Conservation (phyloP, 352 stramenopile genomes). For the Phytopythium montanum region DNA sequence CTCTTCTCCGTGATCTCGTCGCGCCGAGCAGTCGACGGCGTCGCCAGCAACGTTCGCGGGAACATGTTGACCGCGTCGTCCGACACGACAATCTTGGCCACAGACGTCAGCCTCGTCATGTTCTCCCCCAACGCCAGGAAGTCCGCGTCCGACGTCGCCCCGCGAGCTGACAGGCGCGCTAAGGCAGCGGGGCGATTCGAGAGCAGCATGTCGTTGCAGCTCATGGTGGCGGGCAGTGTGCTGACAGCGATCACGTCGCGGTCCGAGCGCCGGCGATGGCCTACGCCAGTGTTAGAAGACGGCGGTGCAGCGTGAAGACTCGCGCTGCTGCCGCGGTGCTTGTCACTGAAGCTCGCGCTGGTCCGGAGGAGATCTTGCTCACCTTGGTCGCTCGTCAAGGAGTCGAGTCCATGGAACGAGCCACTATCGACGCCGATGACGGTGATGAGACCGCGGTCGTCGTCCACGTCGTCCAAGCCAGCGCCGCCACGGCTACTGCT, state of each 20-base stretch:
- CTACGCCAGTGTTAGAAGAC: conserved; percentile 25
- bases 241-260: conserved; percentile 10
- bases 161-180: conserved; percentile 27
- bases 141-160: conserved; percentile 32
- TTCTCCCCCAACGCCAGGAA: conserved; percentile 59
- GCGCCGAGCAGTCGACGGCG: conserved; percentile 46
- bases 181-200: conserved; percentile 12
- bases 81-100: conserved; percentile 53
- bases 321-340: not conserved
- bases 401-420: not conserved
- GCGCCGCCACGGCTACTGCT: conserved; percentile 10
- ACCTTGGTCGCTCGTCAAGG: not conserved
- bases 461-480: not conserved
- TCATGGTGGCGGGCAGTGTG: conserved; percentile 7
- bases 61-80: conserved; percentile 76
- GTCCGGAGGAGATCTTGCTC: not conserved
- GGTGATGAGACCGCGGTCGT: not conserved
- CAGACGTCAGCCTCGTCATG: conserved; percentile 53
- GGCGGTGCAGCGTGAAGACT: not conserved
- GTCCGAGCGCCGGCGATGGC: conserved; percentile 12
- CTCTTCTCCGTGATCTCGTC: conserved; percentile 78
- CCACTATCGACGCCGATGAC: conserved; percentile 5
- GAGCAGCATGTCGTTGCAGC: conserved; percentile 16
- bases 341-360: not conserved
- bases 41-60: conserved; percentile 51